phyloP scores from a whole-genome alignment of 495 filamentous ascomycete species.

The Penicillium arizonense region DNA sequence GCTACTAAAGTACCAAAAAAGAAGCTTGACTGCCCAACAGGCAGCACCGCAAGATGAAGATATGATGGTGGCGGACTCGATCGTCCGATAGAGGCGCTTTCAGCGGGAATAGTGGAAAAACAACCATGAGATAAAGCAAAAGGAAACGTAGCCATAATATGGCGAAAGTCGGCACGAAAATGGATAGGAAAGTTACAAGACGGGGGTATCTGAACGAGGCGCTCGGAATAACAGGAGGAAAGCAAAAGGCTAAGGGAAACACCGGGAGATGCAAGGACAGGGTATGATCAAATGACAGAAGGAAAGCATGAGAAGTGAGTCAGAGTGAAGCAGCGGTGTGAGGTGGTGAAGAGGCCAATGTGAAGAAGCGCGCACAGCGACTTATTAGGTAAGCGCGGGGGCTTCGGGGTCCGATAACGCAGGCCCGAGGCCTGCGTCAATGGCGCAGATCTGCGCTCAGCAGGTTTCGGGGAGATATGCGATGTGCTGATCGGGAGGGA shows the following conservation, averaged over 20 bases:
- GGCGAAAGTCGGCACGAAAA: slow-evolving; percentile 20
- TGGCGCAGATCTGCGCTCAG: not conserved
- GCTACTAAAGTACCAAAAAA: not conserved
- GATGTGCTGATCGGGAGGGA: not conserved
- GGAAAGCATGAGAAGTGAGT: slow-evolving; percentile 17
- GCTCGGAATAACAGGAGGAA: slow-evolving; percentile 5
- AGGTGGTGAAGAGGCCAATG: not conserved
- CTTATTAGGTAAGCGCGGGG: slow-evolving; percentile 33
- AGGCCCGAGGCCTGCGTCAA: too few relatives aligned
- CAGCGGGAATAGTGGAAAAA: not conserved
- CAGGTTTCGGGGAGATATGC: not conserved
- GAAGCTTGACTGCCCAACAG: not conserved
- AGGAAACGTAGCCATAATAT: not conserved
- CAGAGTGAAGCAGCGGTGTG: slow-evolving; percentile 26
- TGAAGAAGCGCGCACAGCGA: slow-evolving; percentile 26
- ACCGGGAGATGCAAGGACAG: slow-evolving; percentile 23
- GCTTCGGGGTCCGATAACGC: slow-evolving; percentile 1
- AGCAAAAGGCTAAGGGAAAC: slow-evolving; percentile 11
- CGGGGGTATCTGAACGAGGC: slow-evolving; percentile 21
- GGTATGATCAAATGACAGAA: slow-evolving; percentile 14
- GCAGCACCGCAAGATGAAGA: not conserved
- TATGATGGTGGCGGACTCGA: not conserved
- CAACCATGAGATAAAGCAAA: not conserved
- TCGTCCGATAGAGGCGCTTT: too few relatives aligned
- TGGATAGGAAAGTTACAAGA: slow-evolving; percentile 20